Evolutionary conservation across 352 stramenopile species (phyloP), one percentile per base, ranked within the genome.

Genomic region (Phytophthora tentaculata): DNA sequence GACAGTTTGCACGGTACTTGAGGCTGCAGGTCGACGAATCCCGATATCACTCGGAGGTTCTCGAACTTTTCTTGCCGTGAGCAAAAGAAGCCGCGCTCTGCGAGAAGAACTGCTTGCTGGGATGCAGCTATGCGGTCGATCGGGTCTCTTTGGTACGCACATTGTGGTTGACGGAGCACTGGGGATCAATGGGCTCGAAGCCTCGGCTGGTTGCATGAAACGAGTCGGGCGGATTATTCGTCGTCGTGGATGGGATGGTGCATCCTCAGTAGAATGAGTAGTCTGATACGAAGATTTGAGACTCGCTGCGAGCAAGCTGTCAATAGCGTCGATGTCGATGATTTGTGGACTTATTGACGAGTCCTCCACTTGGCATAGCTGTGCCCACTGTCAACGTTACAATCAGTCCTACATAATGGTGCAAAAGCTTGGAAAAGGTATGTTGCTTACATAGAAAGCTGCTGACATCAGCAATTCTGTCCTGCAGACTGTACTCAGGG

Each of bases 321-420:
- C 83, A 5, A 91, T 55, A 14, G 73, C 76, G 19, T 91, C 79
- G n/a, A 91, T 79, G 44, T 91, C 83, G n/a, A 91, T 76, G 22
- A 54, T 56, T 17, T 66, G 51, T 5, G 59, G 29, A 9, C 56
- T 72, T 17, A 29, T 49, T 45, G 24, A 55, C 12, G 39, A 48
- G 2, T 69, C 69, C 43, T 79, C 59, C 19, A 52, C 55, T 54
- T 81, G 73, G 44, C 62, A 76, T 19, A 88, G 28, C 17, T 79
- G 70, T 44, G 22, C 56, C 81, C 81, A 89, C 74, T 83, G 22
- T 37, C 52, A 22, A 62, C 44, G 48, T 22, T 43, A 22, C 39
- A 48, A 12, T 67, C 2, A 68, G 13, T 53, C n/a, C n/a, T n/a
- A n/a, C n/a, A n/a, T n/a, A n/a, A 52, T 23, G 53, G 16, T 37